These are phyloP conservation scores for Gossypium australe DNA, from an alignment of 345 rosid genomes.

Conservation along the genomic window DNA sequence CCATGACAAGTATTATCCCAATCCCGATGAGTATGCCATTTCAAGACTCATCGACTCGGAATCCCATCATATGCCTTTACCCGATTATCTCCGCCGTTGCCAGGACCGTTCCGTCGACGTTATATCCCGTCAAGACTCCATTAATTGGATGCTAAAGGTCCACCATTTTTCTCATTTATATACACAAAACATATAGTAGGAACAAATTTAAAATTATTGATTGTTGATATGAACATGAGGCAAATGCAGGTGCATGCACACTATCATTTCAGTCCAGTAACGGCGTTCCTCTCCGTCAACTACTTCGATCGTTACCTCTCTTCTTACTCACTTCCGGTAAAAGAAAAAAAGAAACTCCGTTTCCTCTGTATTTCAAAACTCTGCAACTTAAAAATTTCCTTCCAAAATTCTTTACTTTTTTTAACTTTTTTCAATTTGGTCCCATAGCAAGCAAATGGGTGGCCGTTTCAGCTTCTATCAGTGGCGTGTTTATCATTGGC, in stretches of 20 bases:
- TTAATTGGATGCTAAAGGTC: conserved; percentile 64
- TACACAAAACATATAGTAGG: background rate
- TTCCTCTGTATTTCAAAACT: background rate
- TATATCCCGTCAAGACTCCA: conserved; percentile 63
- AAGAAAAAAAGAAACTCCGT: background rate
- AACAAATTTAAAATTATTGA: background rate
- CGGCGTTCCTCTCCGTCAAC: conserved; percentile 51
- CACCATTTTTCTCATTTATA: background rate
- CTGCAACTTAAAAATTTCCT: background rate
- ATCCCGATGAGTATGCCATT: conserved; percentile 22
- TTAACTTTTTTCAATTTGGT: background rate
- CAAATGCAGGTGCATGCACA: conserved; percentile 48
- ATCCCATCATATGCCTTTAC: conserved; percentile 25
- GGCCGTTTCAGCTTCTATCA: conserved; percentile 64
- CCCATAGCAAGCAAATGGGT: conserved; percentile 29
- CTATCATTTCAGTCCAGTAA: conserved; percentile 43
- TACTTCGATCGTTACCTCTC: conserved; percentile 67
- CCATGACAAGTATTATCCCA: background rate
- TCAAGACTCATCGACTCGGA: conserved; percentile 33
- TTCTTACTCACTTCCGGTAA: conserved; percentile 37
- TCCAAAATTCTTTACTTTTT: background rate
- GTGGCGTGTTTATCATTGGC: conserved; percentile 69
- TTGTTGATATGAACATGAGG: background rate
- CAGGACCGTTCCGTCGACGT: conserved; percentile 35
- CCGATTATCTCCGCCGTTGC: conserved; percentile 40